Conservation (phyloP, 441 rosid genomes). For the Heliophila coronopifolia region DNA sequence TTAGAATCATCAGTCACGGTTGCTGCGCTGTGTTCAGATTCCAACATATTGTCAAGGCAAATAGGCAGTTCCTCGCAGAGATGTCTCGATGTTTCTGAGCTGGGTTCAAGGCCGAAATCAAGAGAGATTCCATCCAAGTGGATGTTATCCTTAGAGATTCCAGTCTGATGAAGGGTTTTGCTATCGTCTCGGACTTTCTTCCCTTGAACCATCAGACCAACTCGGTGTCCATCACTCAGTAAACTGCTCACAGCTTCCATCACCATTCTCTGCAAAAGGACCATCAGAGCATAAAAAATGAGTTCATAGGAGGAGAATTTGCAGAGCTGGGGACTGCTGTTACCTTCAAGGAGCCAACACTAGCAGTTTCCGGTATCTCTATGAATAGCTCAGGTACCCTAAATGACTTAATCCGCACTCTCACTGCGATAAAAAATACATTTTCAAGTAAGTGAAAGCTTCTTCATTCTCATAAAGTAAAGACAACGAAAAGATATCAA, state of each 20-base stretch:
- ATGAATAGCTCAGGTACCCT: conserved; percentile 90
- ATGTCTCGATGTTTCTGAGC: conserved; percentile 36
- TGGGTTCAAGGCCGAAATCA: conserved; percentile 91
- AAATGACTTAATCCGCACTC: conserved; percentile 86
- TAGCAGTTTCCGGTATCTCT: conserved; percentile 86
- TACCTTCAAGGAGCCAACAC: conserved; percentile 93
- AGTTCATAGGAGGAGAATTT: not conserved
- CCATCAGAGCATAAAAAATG: not conserved
- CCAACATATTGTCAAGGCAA: conserved; percentile 34
- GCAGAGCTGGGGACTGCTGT: not conserved
- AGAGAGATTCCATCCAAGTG: conserved; percentile 46
- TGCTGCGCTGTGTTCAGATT: conserved; percentile 65
- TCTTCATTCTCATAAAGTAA: conserved; percentile 18
- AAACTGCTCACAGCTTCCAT: conserved; percentile 83
- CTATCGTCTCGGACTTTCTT: conserved; percentile 87
- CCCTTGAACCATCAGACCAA: conserved; percentile 85
- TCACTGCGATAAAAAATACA: conserved; percentile 51
- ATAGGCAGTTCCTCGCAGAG: conserved; percentile 31
- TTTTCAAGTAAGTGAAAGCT: conserved; percentile 33
- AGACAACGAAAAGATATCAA: conserved; percentile 13
- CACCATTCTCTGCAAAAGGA: conserved; percentile 61
- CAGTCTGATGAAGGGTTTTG: conserved; percentile 81
- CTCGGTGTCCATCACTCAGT: conserved; percentile 71
- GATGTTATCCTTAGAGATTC: conserved; percentile 56
- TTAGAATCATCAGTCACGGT: conserved; percentile 45